A percentile compares a stretch with the other conserved stretches of the same genome.
phyloP scores from a whole-genome alignment of 2,329 filamentous ascomycete genomes.

The Didymella sp. region DNA sequence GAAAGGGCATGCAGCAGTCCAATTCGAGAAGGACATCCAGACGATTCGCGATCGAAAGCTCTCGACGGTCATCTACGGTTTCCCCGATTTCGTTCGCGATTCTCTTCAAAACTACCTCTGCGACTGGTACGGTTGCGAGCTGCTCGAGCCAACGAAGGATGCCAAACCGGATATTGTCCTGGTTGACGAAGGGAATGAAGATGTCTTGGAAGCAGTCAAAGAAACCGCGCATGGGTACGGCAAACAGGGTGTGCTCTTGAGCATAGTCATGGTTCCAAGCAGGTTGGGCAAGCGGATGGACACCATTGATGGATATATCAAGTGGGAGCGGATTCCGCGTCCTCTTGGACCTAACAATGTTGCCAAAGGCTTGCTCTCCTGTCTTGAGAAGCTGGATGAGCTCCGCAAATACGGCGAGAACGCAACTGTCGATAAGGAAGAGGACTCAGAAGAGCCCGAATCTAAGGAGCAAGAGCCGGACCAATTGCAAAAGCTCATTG shows the following conservation, averaged over 20 bases:
- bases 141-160: slow-evolving; percentile 15
- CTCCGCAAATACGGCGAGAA: slow-evolving; percentile 1
- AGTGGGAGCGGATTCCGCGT: slow-evolving; percentile 17
- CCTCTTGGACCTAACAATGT: slow-evolving; percentile 17
- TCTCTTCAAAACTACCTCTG: slow-evolving; percentile 15
- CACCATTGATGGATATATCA: slow-evolving; percentile 15
- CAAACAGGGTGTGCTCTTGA: slow-evolving; percentile 19
- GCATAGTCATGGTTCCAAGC: slow-evolving; percentile 14
- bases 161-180: slow-evolving; percentile 18
- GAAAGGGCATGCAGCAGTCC: background rate
- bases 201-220: slow-evolving; percentile 6
- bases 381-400: slow-evolving; percentile 11
- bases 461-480: background rate
- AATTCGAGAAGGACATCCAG: background rate
- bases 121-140: slow-evolving; percentile 15
- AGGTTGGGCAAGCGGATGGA: slow-evolving; percentile 11
- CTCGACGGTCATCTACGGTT: slow-evolving; percentile 14
- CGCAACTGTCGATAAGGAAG: background rate
- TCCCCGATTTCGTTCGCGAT: slow-evolving; percentile 7
- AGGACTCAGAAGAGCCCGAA: background rate
- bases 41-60: slow-evolving; percentile 6
- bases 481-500: background rate
- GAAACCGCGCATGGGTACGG: slow-evolving; percentile 15
- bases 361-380: slow-evolving; percentile 5
- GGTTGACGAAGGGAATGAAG: slow-evolving; percentile 23